phyloP scores from a whole-genome alignment of 139 green algal genomes.

The Prasinococcaceae sp. region DNA sequence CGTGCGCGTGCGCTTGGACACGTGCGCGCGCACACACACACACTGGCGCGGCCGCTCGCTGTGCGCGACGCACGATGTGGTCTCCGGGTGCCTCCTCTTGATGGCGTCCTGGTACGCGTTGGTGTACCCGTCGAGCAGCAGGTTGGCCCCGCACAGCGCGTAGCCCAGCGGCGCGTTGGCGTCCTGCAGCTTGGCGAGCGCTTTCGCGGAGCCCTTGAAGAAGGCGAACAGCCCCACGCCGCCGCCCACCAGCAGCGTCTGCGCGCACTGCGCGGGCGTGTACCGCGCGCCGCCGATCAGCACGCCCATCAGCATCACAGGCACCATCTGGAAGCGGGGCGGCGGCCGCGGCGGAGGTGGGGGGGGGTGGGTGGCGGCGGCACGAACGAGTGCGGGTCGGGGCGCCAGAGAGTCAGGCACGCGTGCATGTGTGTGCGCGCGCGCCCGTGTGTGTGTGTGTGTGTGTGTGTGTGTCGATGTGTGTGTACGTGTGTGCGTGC shows the following conservation, averaged over 20 bases:
- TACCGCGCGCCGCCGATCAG: conserved; percentile 73
- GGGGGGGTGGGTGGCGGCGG: too few relatives aligned
- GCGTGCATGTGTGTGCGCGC: too few relatives aligned
- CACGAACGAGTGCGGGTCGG: not conserved
- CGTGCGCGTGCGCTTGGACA: too few relatives aligned
- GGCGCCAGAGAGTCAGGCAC: too few relatives aligned
- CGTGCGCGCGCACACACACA: too few relatives aligned
- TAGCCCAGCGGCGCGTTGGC: conserved; percentile 82
- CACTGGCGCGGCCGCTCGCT: too few relatives aligned
- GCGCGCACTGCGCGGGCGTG: conserved; percentile 66
- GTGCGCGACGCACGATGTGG: conserved; percentile 51
- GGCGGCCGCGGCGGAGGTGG: not conserved
- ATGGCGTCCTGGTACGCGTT: conserved; percentile 62
- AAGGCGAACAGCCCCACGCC: conserved; percentile 65
- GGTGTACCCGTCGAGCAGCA: conserved; percentile 90
- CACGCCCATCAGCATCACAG: conserved; percentile 87
- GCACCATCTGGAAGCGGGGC: too few relatives aligned
- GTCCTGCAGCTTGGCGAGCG: conserved; percentile 45
- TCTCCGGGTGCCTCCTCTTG: conserved; percentile 37
- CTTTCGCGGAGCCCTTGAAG: conserved; percentile 41
- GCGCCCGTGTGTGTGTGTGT: too few relatives aligned
- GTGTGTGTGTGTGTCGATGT: too few relatives aligned
- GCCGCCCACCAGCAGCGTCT: conserved; percentile 59
- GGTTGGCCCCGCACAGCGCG: conserved; percentile 73
- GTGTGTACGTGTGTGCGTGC: too few relatives aligned